These are phyloP conservation scores for Kodamaea hsintzibuensis DNA, from an alignment of 805 yeast genomes.

Conservation along the genomic window DNA sequence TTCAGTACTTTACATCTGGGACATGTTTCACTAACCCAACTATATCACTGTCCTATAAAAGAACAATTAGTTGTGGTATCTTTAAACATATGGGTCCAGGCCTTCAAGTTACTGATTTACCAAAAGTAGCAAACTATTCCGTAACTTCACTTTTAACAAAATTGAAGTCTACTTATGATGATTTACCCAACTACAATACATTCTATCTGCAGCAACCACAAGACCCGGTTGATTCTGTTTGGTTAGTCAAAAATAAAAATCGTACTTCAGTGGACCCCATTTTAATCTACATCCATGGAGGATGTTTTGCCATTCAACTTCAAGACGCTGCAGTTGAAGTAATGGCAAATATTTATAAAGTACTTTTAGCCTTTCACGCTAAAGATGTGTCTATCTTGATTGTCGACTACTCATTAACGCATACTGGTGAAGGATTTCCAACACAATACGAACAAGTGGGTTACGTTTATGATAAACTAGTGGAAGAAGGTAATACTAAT, in stretches of 20 bases:
- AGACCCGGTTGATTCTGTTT: constrained; percentile 4
- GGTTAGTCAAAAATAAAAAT: neutral
- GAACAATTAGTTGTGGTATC: constrained; percentile 2
- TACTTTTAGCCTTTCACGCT: neutral
- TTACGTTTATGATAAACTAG: constrained; percentile 10
- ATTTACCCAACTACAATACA: neutral
- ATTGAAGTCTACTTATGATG: neutral
- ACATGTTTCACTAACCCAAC: neutral
- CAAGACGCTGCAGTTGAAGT: constrained; percentile 3
- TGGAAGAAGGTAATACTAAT: constrained; percentile 11
- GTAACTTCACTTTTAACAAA: neutral
- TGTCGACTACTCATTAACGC: constrained; percentile 12
- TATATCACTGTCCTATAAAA: neutral
- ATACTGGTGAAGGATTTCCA: constrained; percentile 8
- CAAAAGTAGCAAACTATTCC: neutral
- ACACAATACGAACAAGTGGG: constrained; percentile 8
- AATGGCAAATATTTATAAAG: constrained; percentile 9
- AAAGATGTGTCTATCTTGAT: constrained; percentile 8
- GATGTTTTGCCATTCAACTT: constrained; percentile 14
- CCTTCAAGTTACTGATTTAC: neutral
- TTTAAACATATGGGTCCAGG: constrained; percentile 5
- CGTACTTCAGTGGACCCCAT: constrained; percentile 5
- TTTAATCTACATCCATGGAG: constrained; percentile 13
- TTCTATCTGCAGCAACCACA: neutral
- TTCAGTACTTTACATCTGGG: constrained; percentile 3